Evolutionary conservation across 2,329 filamentous ascomycete genomes (phyloP).

Genomic region (Trichoderma gracile): DNA sequence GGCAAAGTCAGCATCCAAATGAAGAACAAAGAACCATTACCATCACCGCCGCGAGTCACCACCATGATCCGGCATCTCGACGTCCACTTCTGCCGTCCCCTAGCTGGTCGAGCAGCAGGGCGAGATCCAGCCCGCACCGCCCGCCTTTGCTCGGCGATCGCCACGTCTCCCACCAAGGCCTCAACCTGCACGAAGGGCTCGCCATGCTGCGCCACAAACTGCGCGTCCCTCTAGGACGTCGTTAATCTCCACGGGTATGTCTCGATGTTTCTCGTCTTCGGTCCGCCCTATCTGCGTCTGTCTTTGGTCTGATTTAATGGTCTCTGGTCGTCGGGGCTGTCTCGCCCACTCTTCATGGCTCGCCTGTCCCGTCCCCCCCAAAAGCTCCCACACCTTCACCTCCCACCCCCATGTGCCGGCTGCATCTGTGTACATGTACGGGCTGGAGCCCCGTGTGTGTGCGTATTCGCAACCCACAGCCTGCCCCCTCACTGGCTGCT

Average conservation of each 20-base stretch:
- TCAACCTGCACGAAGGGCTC: slow-evolving; percentile 52
- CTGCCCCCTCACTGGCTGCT: slow-evolving; percentile 6
- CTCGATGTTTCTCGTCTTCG: slow-evolving; percentile 31
- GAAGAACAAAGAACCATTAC: not conserved
- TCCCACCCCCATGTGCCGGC: slow-evolving; percentile 17
- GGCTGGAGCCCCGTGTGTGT: slow-evolving; percentile 19
- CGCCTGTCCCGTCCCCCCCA: slow-evolving; percentile 4
- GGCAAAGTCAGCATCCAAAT: not conserved
- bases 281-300: slow-evolving; percentile 15
- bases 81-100: slow-evolving; percentile 31
- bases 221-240: slow-evolving; percentile 49
- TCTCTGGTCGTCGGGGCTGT: too few relatives aligned
- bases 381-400: slow-evolving; percentile 13
- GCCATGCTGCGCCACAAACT: slow-evolving; percentile 59
- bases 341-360: not conserved
- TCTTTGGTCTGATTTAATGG: not conserved
- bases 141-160: slow-evolving; percentile 50
- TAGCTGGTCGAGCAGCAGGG: slow-evolving; percentile 54
- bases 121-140: slow-evolving; percentile 54
- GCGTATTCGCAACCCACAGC: slow-evolving; percentile 9
- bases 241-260: slow-evolving; percentile 51
- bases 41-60: not conserved
- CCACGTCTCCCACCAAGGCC: slow-evolving; percentile 41
- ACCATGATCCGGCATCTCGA: slow-evolving; percentile 6
- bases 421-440: slow-evolving; percentile 7